These are phyloP conservation scores for Fusarium redolens DNA, from an alignment of 2,329 filamentous ascomycete species.

Conservation along the genomic window DNA sequence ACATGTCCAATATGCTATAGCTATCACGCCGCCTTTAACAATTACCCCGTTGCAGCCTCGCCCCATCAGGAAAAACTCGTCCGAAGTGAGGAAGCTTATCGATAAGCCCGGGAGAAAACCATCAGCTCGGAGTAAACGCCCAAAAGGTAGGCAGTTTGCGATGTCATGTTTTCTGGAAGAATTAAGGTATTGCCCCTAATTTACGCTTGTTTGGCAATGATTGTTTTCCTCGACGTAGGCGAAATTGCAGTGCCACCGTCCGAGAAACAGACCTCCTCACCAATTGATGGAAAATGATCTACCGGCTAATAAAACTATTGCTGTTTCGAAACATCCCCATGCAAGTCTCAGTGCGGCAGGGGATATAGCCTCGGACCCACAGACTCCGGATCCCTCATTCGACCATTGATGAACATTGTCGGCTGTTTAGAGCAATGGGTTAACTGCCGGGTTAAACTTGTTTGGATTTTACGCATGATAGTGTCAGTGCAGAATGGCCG, in stretches of 20 bases:
- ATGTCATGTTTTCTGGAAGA: background rate
- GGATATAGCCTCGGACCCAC: conserved; percentile 13
- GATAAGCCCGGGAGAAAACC: background rate
- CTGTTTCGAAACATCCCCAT: conserved; percentile 21
- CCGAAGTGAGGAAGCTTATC: background rate
- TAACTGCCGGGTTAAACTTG: background rate
- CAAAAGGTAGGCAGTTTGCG: background rate
- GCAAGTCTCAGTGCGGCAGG: background rate
- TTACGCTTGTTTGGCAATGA: background rate
- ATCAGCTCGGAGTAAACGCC: background rate
- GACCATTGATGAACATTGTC: background rate
- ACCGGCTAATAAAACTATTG: conserved; percentile 15
- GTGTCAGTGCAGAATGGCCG: background rate
- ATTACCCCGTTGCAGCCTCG: background rate
- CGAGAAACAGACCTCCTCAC: background rate
- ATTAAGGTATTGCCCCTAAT: background rate
- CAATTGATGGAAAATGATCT: conserved; percentile 15
- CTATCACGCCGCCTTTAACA: background rate
- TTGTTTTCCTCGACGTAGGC: background rate
- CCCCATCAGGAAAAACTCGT: background rate
- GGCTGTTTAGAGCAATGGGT: background rate
- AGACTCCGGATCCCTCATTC: conserved; percentile 15
- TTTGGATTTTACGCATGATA: conserved; percentile 1
- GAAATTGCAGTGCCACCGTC: conserved; percentile 9
- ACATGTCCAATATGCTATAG: background rate